Evolutionary conservation across 2,329 filamentous ascomycete genomes (phyloP), one percentile per base, ranked within the genome.

Genomic region (Rhinocladiella similis): DNA sequence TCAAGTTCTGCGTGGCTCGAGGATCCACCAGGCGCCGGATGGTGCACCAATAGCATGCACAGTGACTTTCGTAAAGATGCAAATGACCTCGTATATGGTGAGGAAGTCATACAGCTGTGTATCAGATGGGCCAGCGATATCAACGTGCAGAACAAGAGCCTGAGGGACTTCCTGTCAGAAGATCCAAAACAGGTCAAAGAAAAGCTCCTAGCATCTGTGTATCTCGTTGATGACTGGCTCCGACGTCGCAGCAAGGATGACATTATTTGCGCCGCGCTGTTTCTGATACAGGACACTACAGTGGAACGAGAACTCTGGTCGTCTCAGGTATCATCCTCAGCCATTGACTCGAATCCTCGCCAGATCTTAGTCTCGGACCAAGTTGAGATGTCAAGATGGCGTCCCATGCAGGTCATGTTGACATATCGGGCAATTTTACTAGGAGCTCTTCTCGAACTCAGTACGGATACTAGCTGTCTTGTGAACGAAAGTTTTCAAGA

Each of bases 1-100:
- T 54, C 39, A 2, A 33, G 16, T 45, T 54, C 56, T 47, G 54
- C 51, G 47, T 59, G 56, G 35, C 51, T 53, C 33, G 55, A 45
- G 22, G 45, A 27, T 38, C 22, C 42, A 2, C 22, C 48, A 13
- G 48, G 41, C 25, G 48, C 27, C 5, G 48, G 38, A 9, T 50
- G 48, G 39, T 51, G 49, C 18, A 51, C 49, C 6, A 25, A 25
- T 38, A 51, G 38, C 7, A 43, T 51, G 27, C 18, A 39, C 14
- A 45, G 16, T 19, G 49, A 43, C 36, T 51, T 51, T 42, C 49
- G 49, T 3, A 51, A 51, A 29, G 27, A 19, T 25, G 36, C 43
- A 38, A 12, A 51, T 51, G 49, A 51, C 18, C 49, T 51, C 27
- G 22, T 51, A 5, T 51, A 42, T 9, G 36, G 20, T 14, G 19